Base-by-base conservation (phyloP, 257 asterid species). In the Plantago elongata region DNA sequence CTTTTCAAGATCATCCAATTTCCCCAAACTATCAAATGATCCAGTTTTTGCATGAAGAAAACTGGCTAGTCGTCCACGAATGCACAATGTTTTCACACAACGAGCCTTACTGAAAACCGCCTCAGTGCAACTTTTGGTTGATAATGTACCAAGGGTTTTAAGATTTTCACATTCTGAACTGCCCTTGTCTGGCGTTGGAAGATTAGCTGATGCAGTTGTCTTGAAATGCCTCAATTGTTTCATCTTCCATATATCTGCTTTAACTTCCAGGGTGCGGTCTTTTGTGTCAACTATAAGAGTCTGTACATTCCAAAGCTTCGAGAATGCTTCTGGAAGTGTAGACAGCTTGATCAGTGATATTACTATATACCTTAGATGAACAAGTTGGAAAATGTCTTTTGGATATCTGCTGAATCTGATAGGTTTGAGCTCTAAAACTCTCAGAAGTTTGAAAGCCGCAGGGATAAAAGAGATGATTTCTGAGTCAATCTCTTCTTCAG, bases 61-160 rank as follows among this genome's bases (percentile, higher is more conserved):
- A n/a, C n/a, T n/a, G 16, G 62, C 64, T n/a, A 84, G 62, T 0
- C 64, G 61, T 34, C 92, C 92, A 13, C 80, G 81, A 61, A 84
- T 74, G 14, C 86, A 88, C 66, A 84, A 45, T 17, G 65, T 79
- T 70, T 73, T 81, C 64, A 84, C 72, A 17, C 75, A 69, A n/a
- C 78, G 68, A 9, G 79, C 74, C 79, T 62, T 66, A 34, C 63
- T 64, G 12, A 84, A 61, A 34, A 79, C 71, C 0, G 71, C 84
- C 0, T 69, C 69, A 0, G 77, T 81, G 77, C 88, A 84, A 22
- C 80, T 74, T 38, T 60, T 74, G 0, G 92, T 85, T 1, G 92
- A 72, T 9, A 84, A 60, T 13, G 72, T 70, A 9, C 80, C 80
- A 18, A 83, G 81, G 8, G 84, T 76, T 57, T 73, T 83, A 12